phyloP scores from a whole-genome alignment of 106 monocot species.

The Allium fistulosum region DNA sequence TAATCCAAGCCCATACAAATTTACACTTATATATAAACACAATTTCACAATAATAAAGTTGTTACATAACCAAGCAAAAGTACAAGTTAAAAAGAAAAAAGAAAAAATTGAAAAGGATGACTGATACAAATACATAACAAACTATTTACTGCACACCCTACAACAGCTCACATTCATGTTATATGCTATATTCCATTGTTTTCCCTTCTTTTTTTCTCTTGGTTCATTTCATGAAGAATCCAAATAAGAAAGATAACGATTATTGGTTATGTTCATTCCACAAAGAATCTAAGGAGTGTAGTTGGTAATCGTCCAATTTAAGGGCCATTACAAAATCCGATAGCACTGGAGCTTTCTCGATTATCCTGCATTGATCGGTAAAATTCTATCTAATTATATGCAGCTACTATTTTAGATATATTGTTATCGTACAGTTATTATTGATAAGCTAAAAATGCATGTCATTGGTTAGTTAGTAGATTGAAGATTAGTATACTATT shows the following conservation, averaged over 20 bases:
- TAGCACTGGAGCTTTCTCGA: slow-evolving; percentile 36
- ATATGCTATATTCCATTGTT: neutral
- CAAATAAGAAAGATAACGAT: too few relatives aligned
- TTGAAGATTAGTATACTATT: too few relatives aligned
- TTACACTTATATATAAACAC: too few relatives aligned
- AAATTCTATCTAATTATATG: too few relatives aligned
- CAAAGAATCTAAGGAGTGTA: slow-evolving; percentile 36
- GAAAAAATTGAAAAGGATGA: neutral
- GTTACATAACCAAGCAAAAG: slow-evolving; percentile 6
- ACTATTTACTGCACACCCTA: slow-evolving; percentile 4
- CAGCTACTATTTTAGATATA: too few relatives aligned
- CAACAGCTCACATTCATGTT: neutral
- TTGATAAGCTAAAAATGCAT: too few relatives aligned
- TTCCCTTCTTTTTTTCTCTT: slow-evolving; percentile 5
- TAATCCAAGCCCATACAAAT: too few relatives aligned
- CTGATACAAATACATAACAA: neutral
- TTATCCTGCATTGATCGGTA: slow-evolving; percentile 25
- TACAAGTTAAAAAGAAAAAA: neutral
- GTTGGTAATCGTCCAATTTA: slow-evolving; percentile 73
- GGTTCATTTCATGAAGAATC: neutral
- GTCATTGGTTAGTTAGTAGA: too few relatives aligned
- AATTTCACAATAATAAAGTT: slow-evolving; percentile 3
- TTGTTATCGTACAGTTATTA: too few relatives aligned
- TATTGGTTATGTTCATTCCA: slow-evolving; percentile 17
- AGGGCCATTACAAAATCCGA: slow-evolving; percentile 74